Evolutionary conservation across 2,329 filamentous ascomycete species (phyloP).

Genomic region (Phaeosphaeriaceae sp.): DNA sequence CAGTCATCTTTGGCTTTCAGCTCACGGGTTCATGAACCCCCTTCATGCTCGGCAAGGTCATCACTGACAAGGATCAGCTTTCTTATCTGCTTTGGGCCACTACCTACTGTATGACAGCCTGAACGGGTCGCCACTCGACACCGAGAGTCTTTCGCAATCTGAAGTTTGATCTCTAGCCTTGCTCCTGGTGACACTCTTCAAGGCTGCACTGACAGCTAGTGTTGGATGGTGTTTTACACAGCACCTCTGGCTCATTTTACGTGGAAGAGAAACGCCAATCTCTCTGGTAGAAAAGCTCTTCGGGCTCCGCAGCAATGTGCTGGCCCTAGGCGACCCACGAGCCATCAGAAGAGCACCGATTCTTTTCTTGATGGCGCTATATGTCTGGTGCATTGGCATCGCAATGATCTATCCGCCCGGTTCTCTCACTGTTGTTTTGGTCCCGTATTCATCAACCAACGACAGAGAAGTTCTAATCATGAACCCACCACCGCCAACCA

Average conservation of each 20-base stretch:
- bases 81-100: neutral
- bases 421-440: neutral
- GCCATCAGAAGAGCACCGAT: neutral
- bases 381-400: conserved; percentile 7
- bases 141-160: neutral
- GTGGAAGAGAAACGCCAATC: neutral
- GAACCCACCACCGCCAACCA: neutral
- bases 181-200: neutral
- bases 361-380: conserved; percentile 7
- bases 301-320: conserved; percentile 1
- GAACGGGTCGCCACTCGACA: neutral
- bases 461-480: conserved; percentile 1
- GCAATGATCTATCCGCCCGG: conserved; percentile 7
- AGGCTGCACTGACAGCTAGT: conserved; percentile 1
- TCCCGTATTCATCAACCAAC: neutral
- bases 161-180: neutral
- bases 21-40: neutral
- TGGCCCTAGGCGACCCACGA: neutral
- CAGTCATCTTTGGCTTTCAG: neutral
- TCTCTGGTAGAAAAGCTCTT: conserved; percentile 3
- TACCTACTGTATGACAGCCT: neutral
- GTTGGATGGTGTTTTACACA: conserved; percentile 4
- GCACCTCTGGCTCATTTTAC: conserved; percentile 4
- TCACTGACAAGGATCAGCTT: neutral
- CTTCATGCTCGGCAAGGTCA: neutral